phyloP scores from a whole-genome alignment of 306 rosid species.

The Trifolium fragiferum region DNA sequence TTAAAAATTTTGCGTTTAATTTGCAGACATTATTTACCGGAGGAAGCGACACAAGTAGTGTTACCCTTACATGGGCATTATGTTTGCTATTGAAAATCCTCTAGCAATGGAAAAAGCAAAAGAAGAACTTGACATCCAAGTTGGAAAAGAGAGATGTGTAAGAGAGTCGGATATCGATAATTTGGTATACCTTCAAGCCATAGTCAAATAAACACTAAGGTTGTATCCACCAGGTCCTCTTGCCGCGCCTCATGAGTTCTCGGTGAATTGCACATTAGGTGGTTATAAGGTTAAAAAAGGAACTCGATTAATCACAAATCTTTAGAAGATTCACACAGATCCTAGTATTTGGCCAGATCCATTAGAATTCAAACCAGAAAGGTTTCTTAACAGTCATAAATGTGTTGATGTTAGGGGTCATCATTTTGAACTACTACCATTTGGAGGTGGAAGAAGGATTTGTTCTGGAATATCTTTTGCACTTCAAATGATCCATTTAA shows the following conservation, averaged over 20 bases:
- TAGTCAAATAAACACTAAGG: background rate
- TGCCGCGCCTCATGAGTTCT: background rate
- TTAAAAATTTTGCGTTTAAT: background rate
- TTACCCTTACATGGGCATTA: slow-evolving; percentile 35
- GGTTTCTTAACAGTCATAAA: background rate
- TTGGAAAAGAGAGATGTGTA: slow-evolving; percentile 33
- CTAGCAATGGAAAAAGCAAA: background rate
- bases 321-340: background rate
- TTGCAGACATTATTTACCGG: background rate
- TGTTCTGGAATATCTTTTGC: slow-evolving; percentile 35
- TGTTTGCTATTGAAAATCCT: slow-evolving; percentile 24
- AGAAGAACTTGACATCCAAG: slow-evolving; percentile 15
- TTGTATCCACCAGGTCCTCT: background rate
- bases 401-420: background rate
- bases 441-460: background rate
- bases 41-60: slow-evolving; percentile 12
- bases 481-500: background rate
- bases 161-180: slow-evolving; percentile 12
- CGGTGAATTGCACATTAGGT: background rate
- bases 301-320: background rate
- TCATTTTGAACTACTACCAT: background rate
- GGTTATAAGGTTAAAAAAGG: background rate
- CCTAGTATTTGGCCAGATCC: background rate
- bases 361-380: background rate
- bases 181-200: background rate